These are phyloP conservation scores for Triangularia setosa DNA, from an alignment of 2,329 filamentous ascomycete species.

Conservation along the genomic window DNA sequence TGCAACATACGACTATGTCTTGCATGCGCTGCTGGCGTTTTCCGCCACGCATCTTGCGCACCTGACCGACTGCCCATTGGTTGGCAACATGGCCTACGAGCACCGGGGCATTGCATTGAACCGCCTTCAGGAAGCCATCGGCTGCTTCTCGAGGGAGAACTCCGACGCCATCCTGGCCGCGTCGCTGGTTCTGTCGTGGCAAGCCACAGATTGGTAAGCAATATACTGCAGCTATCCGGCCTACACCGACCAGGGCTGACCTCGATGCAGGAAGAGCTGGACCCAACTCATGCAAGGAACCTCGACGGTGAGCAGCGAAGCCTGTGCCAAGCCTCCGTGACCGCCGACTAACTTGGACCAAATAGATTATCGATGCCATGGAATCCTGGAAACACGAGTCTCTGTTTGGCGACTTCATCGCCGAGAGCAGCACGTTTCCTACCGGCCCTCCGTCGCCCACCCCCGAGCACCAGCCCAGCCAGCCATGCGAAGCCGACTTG, in stretches of 20 bases:
- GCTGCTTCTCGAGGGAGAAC: constrained; percentile 76
- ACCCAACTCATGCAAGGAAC: constrained; percentile 88
- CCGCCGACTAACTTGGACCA: constrained; percentile 15
- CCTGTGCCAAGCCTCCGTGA: constrained; percentile 1
- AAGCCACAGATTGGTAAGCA: constrained; percentile 88
- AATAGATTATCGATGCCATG: constrained; percentile 83
- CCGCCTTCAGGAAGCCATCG: constrained; percentile 83
- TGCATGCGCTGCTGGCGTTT: constrained; percentile 88
- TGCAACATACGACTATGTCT: constrained; percentile 78
- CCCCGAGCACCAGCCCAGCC: constrained; percentile 57
- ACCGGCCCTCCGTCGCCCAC: constrained; percentile 61
- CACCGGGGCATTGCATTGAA: constrained; percentile 82
- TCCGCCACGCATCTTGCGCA: constrained; percentile 94
- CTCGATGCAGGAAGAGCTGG: constrained; percentile 72
- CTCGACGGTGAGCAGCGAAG: constrained; percentile 63
- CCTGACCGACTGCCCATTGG: constrained; percentile 79
- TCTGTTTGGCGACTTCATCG: constrained; percentile 76
- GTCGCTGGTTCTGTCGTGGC: constrained; percentile 90
- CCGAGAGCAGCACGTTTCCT: constrained; percentile 70
- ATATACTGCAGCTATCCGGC: constrained; percentile 33
- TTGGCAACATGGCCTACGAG: constrained; percentile 83
- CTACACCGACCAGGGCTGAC: constrained; percentile 34
- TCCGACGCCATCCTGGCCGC: constrained; percentile 90
- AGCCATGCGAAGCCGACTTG: constrained; percentile 66
- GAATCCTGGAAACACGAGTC: constrained; percentile 88